These are phyloP conservation scores for Paramecium pentaurelia DNA, from an alignment of 73 alveolate species.

Conservation along the genomic window DNA sequence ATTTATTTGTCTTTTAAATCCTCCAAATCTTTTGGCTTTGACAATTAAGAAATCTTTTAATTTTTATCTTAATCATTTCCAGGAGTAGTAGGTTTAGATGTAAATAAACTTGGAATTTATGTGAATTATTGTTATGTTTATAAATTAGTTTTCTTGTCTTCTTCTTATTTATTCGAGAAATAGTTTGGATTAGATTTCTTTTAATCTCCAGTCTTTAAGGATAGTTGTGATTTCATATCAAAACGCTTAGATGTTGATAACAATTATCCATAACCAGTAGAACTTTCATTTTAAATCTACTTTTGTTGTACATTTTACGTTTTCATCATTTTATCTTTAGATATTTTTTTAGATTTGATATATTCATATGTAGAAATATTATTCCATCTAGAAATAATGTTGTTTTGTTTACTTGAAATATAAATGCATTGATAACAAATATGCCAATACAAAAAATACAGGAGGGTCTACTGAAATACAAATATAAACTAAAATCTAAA, in stretches of 20 bases:
- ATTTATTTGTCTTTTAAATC: not conserved
- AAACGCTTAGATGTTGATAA: conserved; percentile 43
- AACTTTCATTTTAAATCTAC: not conserved
- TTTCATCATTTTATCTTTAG: not conserved
- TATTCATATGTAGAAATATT: not conserved
- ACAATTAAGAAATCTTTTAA: not conserved
- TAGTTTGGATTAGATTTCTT: not conserved
- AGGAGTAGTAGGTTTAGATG: conserved; percentile 36
- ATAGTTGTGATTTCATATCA: conserved; percentile 19
- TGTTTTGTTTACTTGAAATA: not conserved
- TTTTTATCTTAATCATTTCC: not conserved
- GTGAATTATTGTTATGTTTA: not conserved
- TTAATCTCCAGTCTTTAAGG: not conserved
- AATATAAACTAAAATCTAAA: not conserved
- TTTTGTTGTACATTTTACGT: not conserved
- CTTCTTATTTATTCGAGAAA: not conserved
- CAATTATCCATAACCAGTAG: conserved; percentile 27
- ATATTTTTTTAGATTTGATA: not conserved
- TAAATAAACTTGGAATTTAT: conserved; percentile 33
- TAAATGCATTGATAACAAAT: not conserved
- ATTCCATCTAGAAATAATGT: not conserved
- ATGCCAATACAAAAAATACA: not conserved
- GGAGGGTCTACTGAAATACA: conserved; percentile 14
- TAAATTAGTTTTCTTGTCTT: not conserved
- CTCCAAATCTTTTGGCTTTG: conserved; percentile 12